phyloP scores from a whole-genome alignment of 169 alveolate species.

The Cryptosporidium meleagridis region DNA sequence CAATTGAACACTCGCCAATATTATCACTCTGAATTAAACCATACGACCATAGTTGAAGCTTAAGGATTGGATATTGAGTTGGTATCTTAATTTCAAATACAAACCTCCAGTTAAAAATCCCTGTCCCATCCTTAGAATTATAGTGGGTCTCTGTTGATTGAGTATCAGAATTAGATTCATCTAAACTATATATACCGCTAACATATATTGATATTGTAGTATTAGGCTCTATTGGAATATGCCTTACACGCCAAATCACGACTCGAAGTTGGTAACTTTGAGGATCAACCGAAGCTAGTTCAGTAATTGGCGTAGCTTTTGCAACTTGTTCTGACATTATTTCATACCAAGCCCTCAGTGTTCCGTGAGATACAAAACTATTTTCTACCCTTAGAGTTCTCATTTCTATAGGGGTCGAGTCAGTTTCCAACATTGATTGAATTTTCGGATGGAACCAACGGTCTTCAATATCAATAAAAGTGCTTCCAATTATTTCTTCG shows the following conservation, averaged over 20 bases:
- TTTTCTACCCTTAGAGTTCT: constrained; percentile 57
- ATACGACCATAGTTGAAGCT: constrained; percentile 86
- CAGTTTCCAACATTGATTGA: constrained; percentile 82
- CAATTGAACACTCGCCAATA: constrained; percentile 87
- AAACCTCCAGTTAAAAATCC: constrained; percentile 90
- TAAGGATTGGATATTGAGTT: constrained; percentile 85
- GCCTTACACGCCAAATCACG: constrained; percentile 90
- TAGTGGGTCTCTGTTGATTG: constrained; percentile 90
- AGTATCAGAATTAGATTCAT: constrained; percentile 81
- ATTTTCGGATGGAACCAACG: constrained; percentile 86
- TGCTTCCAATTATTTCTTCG: constrained; percentile 89
- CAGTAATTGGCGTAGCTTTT: constrained; percentile 84
- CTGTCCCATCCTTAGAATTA: constrained; percentile 90
- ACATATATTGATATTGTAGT: constrained; percentile 87
- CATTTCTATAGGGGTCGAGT: constrained; percentile 80
- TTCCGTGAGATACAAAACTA: constrained; percentile 85
- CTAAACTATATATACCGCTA: constrained; percentile 85
- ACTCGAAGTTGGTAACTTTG: constrained; percentile 87
- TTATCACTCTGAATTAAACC: constrained; percentile 83
- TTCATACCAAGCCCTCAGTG: constrained; percentile 89
- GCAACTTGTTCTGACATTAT: constrained; percentile 86
- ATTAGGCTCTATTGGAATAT: constrained; percentile 86
- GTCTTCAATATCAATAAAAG: constrained; percentile 90
- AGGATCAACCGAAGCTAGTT: constrained; percentile 86
- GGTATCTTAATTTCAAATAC: constrained; percentile 87